A percentile compares a stretch with the other conserved stretches of the same genome.
Evolutionary conservation across 192 early-diverging fungal species (phyloP).

Genomic region (Diversispora eburnea): DNA sequence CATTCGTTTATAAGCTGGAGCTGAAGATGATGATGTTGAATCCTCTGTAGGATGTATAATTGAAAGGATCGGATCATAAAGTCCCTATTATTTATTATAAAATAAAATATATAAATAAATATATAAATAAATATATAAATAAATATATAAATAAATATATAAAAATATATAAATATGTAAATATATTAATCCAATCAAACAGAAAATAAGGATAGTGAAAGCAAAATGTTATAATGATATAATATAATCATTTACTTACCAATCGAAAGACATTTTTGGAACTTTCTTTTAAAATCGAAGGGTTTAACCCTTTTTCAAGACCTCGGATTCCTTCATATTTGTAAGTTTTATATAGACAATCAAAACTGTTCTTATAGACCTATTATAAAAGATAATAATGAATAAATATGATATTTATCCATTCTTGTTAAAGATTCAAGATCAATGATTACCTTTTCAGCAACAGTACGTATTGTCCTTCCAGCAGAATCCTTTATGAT

Average conservation of each 20-base stretch:
- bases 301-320: slow-evolving; percentile 68
- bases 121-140: not conserved
- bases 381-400: not conserved
- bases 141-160: no score
- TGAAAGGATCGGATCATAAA: slow-evolving; percentile 70
- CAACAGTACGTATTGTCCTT: slow-evolving; percentile 35
- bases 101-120: not conserved
- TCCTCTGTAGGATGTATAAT: slow-evolving; percentile 51
- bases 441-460: slow-evolving; percentile 36
- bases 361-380: slow-evolving; percentile 65
- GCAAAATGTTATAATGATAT: not conserved
- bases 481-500: slow-evolving; percentile 36
- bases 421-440: no score
- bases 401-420: no score
- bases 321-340: slow-evolving; percentile 63
- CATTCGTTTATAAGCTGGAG: slow-evolving; percentile 75
- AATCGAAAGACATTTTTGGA: slow-evolving; percentile 74
- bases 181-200: no score
- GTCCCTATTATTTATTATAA: slow-evolving; percentile 27
- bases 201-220: not conserved
- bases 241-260: no score
- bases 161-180: not conserved
- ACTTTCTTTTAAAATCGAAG: slow-evolving; percentile 67
- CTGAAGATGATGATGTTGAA: slow-evolving; percentile 40
- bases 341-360: slow-evolving; percentile 64